Base-by-base conservation (phyloP, 805 yeast genomes). In the Candida germanica region DNA sequence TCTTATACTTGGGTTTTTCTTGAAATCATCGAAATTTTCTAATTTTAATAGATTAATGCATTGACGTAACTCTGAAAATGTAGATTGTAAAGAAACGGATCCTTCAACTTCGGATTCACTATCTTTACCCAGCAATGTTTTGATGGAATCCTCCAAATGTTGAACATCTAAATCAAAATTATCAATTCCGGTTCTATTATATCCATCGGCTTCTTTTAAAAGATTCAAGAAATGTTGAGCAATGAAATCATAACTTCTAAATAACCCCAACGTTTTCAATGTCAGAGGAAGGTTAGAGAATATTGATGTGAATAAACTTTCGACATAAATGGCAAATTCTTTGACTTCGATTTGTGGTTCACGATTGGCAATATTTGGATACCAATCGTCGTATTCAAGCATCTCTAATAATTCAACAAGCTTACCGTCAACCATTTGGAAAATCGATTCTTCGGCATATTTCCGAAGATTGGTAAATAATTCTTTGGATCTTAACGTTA, bases 241-340 rank as follows among this genome's bases (percentile, higher is more conserved):
- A 41, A 93, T 73, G 45, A 84, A 80, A 62, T 89, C 98, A 55
- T 86, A 87, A 18, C 91, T 87, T 53, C 95, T 76, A 46, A 87
- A 80, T 42, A 89, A 73, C n/a, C 94, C 76, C 41, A 88, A 64
- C 3, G 91, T 80, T 47, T 85, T 77, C 39, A 91, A 80, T 4
- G 84, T 75, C 29, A 73, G 72, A 0, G 98, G 97, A 31, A 93
- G 67, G 40, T 83, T 84, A 8, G 83, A 80, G 48, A 93, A 77
- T 11, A 94, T 87, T 1, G 95, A 81, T 35, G 82, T 78, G 54
- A 91, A 87, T 72, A 89, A 75, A 59, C 87, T 86, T 45, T 84
- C 85, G 53, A 91, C 69, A 58, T 82, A 93, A 39, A 82, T 77
- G 12, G 95, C 89, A 69, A 89, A 78, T 59, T 91, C 98, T 32